Evolutionary conservation across 768 basidiomycete species (phyloP).

Genomic region (Serendipita sp.): DNA sequence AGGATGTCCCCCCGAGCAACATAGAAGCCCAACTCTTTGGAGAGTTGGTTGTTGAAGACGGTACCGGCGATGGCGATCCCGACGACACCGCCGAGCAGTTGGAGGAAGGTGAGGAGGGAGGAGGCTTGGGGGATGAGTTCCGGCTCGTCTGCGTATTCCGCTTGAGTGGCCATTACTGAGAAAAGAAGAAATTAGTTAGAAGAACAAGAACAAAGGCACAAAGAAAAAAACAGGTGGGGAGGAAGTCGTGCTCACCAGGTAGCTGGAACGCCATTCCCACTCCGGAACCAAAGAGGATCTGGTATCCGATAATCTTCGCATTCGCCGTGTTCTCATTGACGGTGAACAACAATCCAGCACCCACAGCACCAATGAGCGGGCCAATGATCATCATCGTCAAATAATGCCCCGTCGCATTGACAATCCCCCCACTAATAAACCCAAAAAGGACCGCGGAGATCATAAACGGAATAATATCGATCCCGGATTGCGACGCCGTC

Average conservation of each 20-base stretch:
- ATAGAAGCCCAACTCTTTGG: slow-evolving; percentile 9
- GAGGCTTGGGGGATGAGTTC: slow-evolving; percentile 20
- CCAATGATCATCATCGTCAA: slow-evolving; percentile 24
- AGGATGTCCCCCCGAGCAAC: neutral
- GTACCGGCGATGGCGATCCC: slow-evolving; percentile 12
- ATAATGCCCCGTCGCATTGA: slow-evolving; percentile 22
- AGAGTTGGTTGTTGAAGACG: slow-evolving; percentile 9
- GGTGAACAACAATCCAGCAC: slow-evolving; percentile 11
- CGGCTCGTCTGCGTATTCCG: slow-evolving; percentile 20
- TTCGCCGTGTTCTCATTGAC: neutral
- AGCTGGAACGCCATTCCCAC: slow-evolving; percentile 21
- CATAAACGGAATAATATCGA: slow-evolving; percentile 23
- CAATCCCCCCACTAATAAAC: slow-evolving; percentile 17
- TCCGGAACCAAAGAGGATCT: slow-evolving; percentile 7
- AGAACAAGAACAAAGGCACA: neutral
- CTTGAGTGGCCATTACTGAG: slow-evolving; percentile 23
- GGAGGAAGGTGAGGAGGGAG: slow-evolving; percentile 19
- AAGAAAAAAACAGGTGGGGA: no score
- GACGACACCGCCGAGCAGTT: slow-evolving; percentile 16
- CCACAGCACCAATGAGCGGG: slow-evolving; percentile 17
- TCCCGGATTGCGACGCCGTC: slow-evolving; percentile 20
- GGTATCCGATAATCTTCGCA: slow-evolving; percentile 7
- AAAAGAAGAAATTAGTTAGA: neutral
- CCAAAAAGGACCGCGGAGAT: slow-evolving; percentile 14
- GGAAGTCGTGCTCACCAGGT: no score